Evolutionary conservation across 1,139 yeast genomes (phyloP).

Genomic region (Hemisphaericaspora subhashii): DNA sequence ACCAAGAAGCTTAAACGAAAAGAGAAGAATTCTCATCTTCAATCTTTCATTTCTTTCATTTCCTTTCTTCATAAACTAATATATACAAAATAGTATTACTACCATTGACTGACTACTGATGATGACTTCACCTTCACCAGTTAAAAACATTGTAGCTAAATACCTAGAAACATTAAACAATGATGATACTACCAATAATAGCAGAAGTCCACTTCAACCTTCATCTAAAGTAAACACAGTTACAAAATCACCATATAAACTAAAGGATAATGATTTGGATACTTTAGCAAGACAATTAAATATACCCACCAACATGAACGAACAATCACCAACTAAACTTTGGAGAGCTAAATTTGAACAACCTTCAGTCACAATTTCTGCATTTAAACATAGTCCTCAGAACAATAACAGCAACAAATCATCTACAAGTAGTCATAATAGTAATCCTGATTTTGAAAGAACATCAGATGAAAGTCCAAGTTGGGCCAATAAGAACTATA

Average conservation of each 20-base stretch:
- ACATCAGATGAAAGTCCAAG: conserved; percentile 19
- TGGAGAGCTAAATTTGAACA: conserved; percentile 41
- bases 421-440: conserved; percentile 20
- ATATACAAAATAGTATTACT: no score
- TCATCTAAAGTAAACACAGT: conserved; percentile 27
- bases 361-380: conserved; percentile 46
- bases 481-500: conserved; percentile 25
- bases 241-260: conserved; percentile 11
- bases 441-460: conserved; percentile 16
- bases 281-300: conserved; percentile 41
- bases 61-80: no score
- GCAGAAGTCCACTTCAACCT: conserved; percentile 34
- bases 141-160: conserved; percentile 30
- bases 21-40: no score
- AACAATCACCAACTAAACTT: conserved; percentile 28
- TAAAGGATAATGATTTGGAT: conserved; percentile 37
- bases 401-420: conserved; percentile 20
- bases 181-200: conserved; percentile 18
- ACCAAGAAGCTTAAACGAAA: no score
- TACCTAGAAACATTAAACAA: conserved; percentile 35
- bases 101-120: no score
- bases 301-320: conserved; percentile 19
- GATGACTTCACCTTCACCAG: conserved; percentile 8
- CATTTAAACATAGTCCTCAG: conserved; percentile 37
- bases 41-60: no score